Conservation (phyloP, 2,329 filamentous ascomycete genomes). For the Penicillium sp. region DNA sequence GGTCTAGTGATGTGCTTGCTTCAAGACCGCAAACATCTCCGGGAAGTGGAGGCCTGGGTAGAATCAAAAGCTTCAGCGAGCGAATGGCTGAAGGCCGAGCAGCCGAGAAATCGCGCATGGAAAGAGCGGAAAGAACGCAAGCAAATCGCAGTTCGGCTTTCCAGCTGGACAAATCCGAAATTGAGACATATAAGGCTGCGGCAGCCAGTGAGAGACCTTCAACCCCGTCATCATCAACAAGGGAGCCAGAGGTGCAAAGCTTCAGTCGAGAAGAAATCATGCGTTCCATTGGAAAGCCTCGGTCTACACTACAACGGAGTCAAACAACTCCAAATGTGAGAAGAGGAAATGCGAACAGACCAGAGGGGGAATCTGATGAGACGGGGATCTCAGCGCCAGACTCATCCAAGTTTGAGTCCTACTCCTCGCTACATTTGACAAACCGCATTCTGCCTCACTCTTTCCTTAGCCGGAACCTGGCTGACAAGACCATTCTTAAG, state of each 20-base stretch:
- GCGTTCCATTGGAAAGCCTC: constrained; percentile 28
- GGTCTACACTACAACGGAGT: constrained; percentile 31
- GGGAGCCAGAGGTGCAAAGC: constrained; percentile 44
- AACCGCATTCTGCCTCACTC: constrained; percentile 77
- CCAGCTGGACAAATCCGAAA: constrained; percentile 39
- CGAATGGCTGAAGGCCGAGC: constrained; percentile 64
- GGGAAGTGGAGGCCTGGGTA: constrained; percentile 23
- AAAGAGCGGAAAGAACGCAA: constrained; percentile 35
- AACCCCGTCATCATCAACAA: constrained; percentile 43
- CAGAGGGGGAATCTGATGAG: constrained; percentile 17
- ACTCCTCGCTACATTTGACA: constrained; percentile 76
- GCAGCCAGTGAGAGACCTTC: constrained; percentile 31
- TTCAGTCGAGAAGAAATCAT: constrained; percentile 61
- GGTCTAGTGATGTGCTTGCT: constrained; percentile 19
- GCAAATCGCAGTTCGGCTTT: constrained; percentile 42
- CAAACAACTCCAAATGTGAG: constrained; percentile 32
- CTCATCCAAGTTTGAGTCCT: constrained; percentile 69
- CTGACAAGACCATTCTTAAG: constrained; percentile 68
- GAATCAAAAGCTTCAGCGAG: constrained; percentile 69
- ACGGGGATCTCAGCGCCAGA: constrained; percentile 37
- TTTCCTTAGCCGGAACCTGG: constrained; percentile 69
- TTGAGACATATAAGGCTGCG: constrained; percentile 39
- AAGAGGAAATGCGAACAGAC: constrained; percentile 11
- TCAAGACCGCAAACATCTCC: constrained; percentile 25
- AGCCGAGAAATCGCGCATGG: constrained; percentile 35